phyloP scores from a whole-genome alignment of 345 rosid genomes.

The Arabidopsis arenosa region DNA sequence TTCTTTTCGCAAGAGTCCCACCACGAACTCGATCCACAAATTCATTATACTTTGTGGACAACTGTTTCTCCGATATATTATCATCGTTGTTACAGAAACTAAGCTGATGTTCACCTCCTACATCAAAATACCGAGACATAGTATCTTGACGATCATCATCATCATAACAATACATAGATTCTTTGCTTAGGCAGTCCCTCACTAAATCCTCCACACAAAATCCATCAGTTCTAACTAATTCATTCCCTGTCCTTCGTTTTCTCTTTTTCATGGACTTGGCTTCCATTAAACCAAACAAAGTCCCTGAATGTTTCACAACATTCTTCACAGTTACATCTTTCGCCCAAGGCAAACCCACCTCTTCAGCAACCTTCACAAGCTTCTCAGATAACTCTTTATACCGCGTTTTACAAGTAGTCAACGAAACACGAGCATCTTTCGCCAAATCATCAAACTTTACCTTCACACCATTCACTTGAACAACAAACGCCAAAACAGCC shows the following conservation, averaged over 20 bases:
- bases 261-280: constrained; percentile 60
- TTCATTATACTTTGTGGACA: constrained; percentile 53
- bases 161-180: constrained; percentile 41
- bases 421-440: constrained; percentile 45
- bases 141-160: constrained; percentile 30
- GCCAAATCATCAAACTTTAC: constrained; percentile 64
- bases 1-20: constrained; percentile 23
- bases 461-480: constrained; percentile 60
- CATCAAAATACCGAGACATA: constrained; percentile 47
- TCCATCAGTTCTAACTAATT: constrained; percentile 9
- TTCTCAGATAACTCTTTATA: constrained; percentile 67
- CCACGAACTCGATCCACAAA: constrained; percentile 43
- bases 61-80: constrained; percentile 56
- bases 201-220: constrained; percentile 45
- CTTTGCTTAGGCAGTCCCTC: constrained; percentile 58
- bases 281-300: constrained; percentile 74
- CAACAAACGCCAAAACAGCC: constrained; percentile 72
- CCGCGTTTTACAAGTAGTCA: constrained; percentile 54
- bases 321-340: constrained; percentile 74
- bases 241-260: constrained; percentile 8
- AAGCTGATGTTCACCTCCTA: constrained; percentile 31
- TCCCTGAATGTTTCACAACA: constrained; percentile 61
- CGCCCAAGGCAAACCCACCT: constrained; percentile 73
- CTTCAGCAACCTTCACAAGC: constrained; percentile 70
- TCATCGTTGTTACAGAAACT: constrained; percentile 34